phyloP scores from a whole-genome alignment of 306 rosid species.

The Trifolium repens region DNA sequence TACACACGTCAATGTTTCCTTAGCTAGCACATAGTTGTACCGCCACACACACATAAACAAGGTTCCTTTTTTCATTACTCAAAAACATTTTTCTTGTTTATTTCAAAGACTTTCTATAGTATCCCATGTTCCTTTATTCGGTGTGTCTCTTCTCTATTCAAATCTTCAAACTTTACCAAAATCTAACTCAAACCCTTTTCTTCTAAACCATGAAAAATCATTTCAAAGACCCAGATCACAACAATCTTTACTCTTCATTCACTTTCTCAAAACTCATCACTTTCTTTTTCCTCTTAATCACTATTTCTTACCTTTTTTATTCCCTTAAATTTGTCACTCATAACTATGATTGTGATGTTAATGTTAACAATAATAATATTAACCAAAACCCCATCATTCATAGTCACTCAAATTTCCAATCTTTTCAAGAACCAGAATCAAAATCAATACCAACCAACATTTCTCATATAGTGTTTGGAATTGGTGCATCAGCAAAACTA shows the following conservation, averaged over 20 bases:
- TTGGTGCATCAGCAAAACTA: conserved; percentile 72
- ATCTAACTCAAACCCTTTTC: neutral
- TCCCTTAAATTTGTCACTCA: conserved; percentile 48
- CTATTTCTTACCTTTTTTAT: conserved; percentile 51
- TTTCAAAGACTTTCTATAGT: conserved; percentile 6
- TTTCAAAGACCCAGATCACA: conserved; percentile 53
- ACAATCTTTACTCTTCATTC: conserved; percentile 34
- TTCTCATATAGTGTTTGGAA: conserved; percentile 75
- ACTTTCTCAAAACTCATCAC: conserved; percentile 51
- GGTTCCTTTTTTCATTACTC: neutral
- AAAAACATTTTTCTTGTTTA: neutral
- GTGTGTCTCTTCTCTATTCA: neutral
- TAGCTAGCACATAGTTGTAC: neutral
- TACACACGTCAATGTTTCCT: neutral
- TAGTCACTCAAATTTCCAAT: neutral
- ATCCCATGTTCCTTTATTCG: neutral
- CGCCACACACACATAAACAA: neutral
- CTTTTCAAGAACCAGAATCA: conserved; percentile 16
- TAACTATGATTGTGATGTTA: conserved; percentile 27
- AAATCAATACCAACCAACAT: conserved; percentile 50
- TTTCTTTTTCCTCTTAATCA: conserved; percentile 48
- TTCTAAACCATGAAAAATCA: conserved; percentile 49
- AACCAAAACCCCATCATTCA: conserved; percentile 17
- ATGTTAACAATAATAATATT: no score
- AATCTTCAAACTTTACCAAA: conserved; percentile 5